These are phyloP conservation scores for Clarireedia paspali DNA, from an alignment of 2,329 filamentous ascomycete species.

Conservation along the genomic window DNA sequence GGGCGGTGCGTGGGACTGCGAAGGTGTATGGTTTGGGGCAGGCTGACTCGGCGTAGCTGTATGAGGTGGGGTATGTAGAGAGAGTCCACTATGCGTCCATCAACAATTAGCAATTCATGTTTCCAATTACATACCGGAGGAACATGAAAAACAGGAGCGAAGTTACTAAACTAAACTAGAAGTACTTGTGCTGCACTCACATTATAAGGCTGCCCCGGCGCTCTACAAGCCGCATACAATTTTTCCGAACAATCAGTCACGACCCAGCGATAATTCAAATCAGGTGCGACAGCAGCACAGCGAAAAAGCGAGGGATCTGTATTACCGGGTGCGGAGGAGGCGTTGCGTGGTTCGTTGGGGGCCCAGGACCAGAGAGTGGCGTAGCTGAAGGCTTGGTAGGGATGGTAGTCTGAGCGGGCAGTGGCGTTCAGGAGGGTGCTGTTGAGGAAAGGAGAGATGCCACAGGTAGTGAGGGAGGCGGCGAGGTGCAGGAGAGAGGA, in stretches of 20 bases:
- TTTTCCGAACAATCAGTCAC: slow-evolving; percentile 45
- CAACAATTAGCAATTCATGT: neutral
- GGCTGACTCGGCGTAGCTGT: slow-evolving; percentile 34
- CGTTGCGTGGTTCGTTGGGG: slow-evolving; percentile 44
- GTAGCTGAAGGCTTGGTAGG: slow-evolving; percentile 44
- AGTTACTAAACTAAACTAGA: neutral
- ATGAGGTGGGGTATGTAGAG: slow-evolving; percentile 35
- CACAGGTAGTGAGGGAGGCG: slow-evolving; percentile 43
- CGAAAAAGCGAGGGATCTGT: slow-evolving; percentile 33
- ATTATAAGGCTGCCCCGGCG: slow-evolving; percentile 43
- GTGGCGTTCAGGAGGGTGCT: slow-evolving; percentile 42
- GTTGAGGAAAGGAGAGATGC: slow-evolving; percentile 53
- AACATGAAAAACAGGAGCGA: slow-evolving; percentile 34
- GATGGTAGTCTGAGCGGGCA: slow-evolving; percentile 38
- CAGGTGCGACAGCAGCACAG: slow-evolving; percentile 44
- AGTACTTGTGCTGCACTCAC: slow-evolving; percentile 36
- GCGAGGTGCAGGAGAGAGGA: slow-evolving; percentile 30
- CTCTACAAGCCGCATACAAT: slow-evolving; percentile 49
- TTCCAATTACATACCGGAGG: neutral
- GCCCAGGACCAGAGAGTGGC: slow-evolving; percentile 53
- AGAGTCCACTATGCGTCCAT: slow-evolving; percentile 39
- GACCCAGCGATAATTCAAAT: slow-evolving; percentile 42
- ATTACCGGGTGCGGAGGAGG: slow-evolving; percentile 27
- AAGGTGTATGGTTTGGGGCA: slow-evolving; percentile 46
- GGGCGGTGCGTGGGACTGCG: slow-evolving; percentile 48